Evolutionary conservation across 768 basidiomycete genomes (phyloP).

Genomic region (Xerocomellus dryophilus): DNA sequence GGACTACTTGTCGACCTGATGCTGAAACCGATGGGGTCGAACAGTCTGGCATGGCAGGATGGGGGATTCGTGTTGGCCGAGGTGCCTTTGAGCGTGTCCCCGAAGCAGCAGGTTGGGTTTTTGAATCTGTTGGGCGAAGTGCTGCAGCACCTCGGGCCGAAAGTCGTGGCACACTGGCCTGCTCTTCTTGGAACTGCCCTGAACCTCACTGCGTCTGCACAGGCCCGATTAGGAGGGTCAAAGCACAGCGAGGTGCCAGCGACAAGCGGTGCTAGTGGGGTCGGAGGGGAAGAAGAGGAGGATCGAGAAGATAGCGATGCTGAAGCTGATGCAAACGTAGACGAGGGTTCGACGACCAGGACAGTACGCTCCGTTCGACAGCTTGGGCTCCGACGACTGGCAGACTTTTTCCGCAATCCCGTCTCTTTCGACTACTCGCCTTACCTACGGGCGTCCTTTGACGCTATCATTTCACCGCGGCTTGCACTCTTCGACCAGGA

Average conservation of each 20-base stretch:
- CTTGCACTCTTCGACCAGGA: slow-evolving; percentile 71
- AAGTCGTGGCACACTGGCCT: slow-evolving; percentile 69
- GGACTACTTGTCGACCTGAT: slow-evolving; percentile 80
- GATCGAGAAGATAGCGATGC: slow-evolving; percentile 37
- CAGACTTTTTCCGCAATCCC: slow-evolving; percentile 81
- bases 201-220: slow-evolving; percentile 62
- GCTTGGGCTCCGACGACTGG: slow-evolving; percentile 78
- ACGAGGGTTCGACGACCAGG: slow-evolving; percentile 32
- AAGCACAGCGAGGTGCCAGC: slow-evolving; percentile 22
- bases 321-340: slow-evolving; percentile 36
- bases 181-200: slow-evolving; percentile 67
- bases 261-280: slow-evolving; percentile 22
- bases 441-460: slow-evolving; percentile 66
- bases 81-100: slow-evolving; percentile 35
- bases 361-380: slow-evolving; percentile 68
- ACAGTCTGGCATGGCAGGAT: slow-evolving; percentile 24
- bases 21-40: slow-evolving; percentile 63
- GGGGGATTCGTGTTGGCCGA: slow-evolving; percentile 30
- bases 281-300: slow-evolving; percentile 33
- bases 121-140: slow-evolving; percentile 83
- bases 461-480: slow-evolving; percentile 77
- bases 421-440: slow-evolving; percentile 71
- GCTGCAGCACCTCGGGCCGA: slow-evolving; percentile 75
- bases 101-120: slow-evolving; percentile 80
- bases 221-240: slow-evolving; percentile 45